Evolutionary conservation across 2,329 filamentous ascomycete species (phyloP).

Genomic region (Emericellopsis atlantica): DNA sequence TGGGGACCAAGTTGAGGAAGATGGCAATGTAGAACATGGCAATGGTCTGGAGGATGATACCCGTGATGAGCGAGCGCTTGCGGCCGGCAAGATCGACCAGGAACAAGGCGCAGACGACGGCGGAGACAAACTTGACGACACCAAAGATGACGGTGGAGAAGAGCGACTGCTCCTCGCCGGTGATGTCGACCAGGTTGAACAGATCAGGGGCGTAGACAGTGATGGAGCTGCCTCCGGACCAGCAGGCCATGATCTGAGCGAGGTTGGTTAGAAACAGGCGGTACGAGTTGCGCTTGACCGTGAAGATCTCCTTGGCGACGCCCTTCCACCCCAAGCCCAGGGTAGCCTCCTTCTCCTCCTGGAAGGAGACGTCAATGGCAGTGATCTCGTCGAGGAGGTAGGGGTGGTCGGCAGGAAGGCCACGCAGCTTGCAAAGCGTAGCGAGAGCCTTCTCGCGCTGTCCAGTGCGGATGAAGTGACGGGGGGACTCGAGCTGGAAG

Average conservation of each 20-base stretch:
- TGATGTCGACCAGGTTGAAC: slow-evolving; percentile 9
- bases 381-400: slow-evolving; percentile 21
- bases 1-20: slow-evolving; percentile 8
- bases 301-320: slow-evolving; percentile 7
- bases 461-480: slow-evolving; percentile 19
- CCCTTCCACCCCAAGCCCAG: slow-evolving; percentile 5
- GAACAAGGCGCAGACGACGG: slow-evolving; percentile 15
- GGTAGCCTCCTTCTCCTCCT: slow-evolving; percentile 8
- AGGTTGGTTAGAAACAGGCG: slow-evolving; percentile 11
- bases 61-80: slow-evolving; percentile 12
- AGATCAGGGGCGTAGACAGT: slow-evolving; percentile 10
- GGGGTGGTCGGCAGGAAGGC: slow-evolving; percentile 21
- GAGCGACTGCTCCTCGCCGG: slow-evolving; percentile 7
- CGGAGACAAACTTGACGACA: slow-evolving; percentile 10
- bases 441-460: slow-evolving; percentile 18
- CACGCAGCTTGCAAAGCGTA: slow-evolving; percentile 23
- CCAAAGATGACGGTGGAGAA: slow-evolving; percentile 12
- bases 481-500: slow-evolving; percentile 8
- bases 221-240: slow-evolving; percentile 8
- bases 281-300: slow-evolving; percentile 9
- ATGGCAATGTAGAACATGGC: slow-evolving; percentile 15
- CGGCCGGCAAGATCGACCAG: slow-evolving; percentile 16
- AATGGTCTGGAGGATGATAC: slow-evolving; percentile 10
- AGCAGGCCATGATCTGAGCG: slow-evolving; percentile 8
- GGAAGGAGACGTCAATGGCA: slow-evolving; percentile 10